Conservation (phyloP, 768 basidiomycete genomes). For the Melanogaster broomeanus region DNA sequence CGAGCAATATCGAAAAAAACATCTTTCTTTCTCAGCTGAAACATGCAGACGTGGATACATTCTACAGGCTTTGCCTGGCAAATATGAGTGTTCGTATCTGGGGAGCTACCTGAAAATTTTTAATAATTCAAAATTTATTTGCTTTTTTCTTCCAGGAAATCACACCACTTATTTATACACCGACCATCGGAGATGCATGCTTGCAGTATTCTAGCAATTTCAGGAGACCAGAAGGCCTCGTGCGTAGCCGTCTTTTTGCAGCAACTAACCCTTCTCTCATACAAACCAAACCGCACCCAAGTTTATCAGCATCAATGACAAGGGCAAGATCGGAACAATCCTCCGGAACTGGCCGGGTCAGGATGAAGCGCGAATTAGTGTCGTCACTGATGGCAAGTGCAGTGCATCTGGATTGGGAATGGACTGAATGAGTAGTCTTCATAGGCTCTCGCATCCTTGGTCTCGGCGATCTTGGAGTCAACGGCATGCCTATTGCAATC, state of each 20-base stretch:
- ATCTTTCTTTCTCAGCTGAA: constrained; percentile 81
- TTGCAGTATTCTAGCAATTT: constrained; percentile 81
- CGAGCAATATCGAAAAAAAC: constrained; percentile 78
- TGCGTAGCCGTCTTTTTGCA: constrained; percentile 32
- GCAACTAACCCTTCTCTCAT: neutral
- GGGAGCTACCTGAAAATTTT: neutral
- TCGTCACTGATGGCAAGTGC: constrained; percentile 83
- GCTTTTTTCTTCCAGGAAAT: constrained; percentile 42
- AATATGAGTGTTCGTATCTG: constrained; percentile 48
- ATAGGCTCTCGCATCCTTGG: constrained; percentile 86
- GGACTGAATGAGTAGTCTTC: constrained; percentile 6
- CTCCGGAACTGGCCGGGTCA: constrained; percentile 71
- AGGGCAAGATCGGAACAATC: constrained; percentile 72
- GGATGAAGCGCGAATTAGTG: constrained; percentile 81
- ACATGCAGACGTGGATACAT: constrained; percentile 68
- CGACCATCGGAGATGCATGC: constrained; percentile 91
- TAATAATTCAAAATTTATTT: neutral
- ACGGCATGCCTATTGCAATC: constrained; percentile 86
- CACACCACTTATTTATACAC: constrained; percentile 87
- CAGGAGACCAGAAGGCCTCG: constrained; percentile 71
- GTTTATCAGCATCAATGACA: constrained; percentile 83
- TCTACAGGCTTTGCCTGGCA: constrained; percentile 73
- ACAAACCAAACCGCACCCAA: constrained; percentile 31
- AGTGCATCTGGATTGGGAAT: neutral
- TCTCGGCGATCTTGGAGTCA: constrained; percentile 80